Evolutionary conservation across 129 eudicot species (phyloP).

Genomic region (Artemisia tridentata): DNA sequence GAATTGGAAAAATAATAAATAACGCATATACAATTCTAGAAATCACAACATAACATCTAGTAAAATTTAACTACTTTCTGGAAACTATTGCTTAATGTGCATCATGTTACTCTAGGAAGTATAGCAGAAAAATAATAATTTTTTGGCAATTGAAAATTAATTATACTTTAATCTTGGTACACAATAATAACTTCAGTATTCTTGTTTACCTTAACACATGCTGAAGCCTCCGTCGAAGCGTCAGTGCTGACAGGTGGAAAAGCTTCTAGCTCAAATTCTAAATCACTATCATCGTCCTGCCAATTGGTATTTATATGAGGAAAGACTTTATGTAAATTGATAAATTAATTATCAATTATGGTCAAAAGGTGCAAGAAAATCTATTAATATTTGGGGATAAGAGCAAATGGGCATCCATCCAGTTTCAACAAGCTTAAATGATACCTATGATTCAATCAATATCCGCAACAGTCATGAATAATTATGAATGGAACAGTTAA

Average conservation of each 20-base stretch:
- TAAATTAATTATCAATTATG: background rate
- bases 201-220: slow-evolving; percentile 79
- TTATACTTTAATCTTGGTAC: background rate
- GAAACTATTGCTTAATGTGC: background rate
- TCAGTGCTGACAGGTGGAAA: slow-evolving; percentile 66
- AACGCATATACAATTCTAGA: background rate
- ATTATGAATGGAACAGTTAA: too few relatives aligned
- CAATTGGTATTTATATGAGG: slow-evolving; percentile 1
- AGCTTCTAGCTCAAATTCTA: slow-evolving; percentile 81
- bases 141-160: background rate
- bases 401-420: too few relatives aligned
- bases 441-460: too few relatives aligned
- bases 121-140: too few relatives aligned
- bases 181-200: slow-evolving; percentile 8
- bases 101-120: background rate
- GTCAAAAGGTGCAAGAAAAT: too few relatives aligned
- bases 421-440: too few relatives aligned
- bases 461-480: too few relatives aligned
- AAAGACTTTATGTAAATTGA: background rate
- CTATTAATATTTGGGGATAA: too few relatives aligned
- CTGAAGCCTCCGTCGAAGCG: slow-evolving; percentile 75
- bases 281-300: slow-evolving; percentile 97
- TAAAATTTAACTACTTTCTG: background rate
- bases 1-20: background rate
- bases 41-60: slow-evolving; percentile 1